Percentiles rank a stretch among this genome's conserved stretches.
phyloP scores from a whole-genome alignment of 148 eudicot genomes.

The Agrostemma githago region DNA sequence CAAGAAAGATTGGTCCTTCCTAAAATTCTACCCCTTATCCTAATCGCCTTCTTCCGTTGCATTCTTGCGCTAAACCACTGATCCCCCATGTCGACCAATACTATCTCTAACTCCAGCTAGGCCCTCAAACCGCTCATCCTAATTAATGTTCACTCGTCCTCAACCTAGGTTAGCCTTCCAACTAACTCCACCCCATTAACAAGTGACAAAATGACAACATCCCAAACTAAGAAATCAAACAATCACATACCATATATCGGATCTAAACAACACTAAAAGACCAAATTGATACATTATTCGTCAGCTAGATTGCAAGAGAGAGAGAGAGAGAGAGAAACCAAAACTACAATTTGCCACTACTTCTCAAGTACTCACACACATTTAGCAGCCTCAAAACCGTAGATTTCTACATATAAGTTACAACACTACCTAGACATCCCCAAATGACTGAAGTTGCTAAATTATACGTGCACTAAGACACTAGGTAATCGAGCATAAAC shows the following conservation, averaged over 20 bases:
- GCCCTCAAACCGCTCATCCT: no score
- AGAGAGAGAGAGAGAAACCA: no score
- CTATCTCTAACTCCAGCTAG: no score
- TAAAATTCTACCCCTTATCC: no score
- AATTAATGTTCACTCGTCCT: no score
- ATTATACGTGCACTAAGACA: not conserved
- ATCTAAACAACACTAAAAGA: not conserved
- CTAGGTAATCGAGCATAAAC: not conserved
- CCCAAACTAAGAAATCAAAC: not conserved
- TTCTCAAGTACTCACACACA: not conserved
- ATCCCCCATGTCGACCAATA: no score
- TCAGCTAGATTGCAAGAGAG: slow-evolving; percentile 3
- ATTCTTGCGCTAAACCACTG: no score
- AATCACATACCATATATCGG: not conserved
- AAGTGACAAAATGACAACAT: not conserved
- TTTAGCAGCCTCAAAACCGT: not conserved
- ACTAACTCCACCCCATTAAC: not conserved
- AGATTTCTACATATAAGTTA: not conserved
- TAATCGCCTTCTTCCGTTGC: no score
- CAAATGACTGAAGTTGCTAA: not conserved
- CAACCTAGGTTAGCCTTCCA: not conserved
- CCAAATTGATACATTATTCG: not conserved
- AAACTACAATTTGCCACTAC: not conserved
- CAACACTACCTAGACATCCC: not conserved
- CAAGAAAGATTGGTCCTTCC: no score